These are phyloP conservation scores for Hamigera avellanea DNA, from an alignment of 495 filamentous ascomycete species.

Conservation along the genomic window DNA sequence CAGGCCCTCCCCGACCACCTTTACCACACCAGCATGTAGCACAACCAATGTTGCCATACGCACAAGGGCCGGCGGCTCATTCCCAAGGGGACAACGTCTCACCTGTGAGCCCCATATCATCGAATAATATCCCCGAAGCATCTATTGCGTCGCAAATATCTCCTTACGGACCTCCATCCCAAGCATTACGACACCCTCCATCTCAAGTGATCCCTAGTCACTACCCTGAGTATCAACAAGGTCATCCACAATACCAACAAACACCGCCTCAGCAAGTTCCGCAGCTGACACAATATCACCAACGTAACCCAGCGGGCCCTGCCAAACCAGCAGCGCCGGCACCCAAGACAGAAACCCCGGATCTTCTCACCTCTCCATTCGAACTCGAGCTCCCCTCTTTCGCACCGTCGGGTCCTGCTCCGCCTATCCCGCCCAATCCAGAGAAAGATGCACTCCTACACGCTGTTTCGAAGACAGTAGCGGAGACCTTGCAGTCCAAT, in stretches of 20 bases:
- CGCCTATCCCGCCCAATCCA: constrained; percentile 89
- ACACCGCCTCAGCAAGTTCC: constrained; percentile 1
- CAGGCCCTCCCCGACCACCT: background rate
- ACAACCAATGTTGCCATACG: background rate
- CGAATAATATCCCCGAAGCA: background rate
- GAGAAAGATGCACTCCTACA: constrained; percentile 85
- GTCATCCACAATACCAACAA: constrained; percentile 10
- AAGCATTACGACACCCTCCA: background rate
- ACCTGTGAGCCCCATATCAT: background rate
- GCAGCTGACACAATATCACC: constrained; percentile 4
- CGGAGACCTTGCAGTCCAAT: constrained; percentile 50
- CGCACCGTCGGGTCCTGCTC: constrained; percentile 47
- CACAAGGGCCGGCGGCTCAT: background rate
- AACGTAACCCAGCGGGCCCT: constrained; percentile 8
- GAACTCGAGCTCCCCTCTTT: constrained; percentile 51
- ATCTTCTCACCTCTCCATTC: constrained; percentile 62
- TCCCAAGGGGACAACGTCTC: background rate
- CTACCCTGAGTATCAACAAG: constrained; percentile 9
- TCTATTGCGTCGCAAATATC: background rate
- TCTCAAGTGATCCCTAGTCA: background rate
- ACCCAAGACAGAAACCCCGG: constrained; percentile 42
- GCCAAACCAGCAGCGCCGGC: constrained; percentile 17
- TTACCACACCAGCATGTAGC: constrained; percentile 1
- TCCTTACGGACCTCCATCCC: constrained; percentile 7
- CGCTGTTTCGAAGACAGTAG: constrained; percentile 59